These are phyloP conservation scores for Starmera caribaea DNA, from an alignment of 805 yeast species.

Conservation along the genomic window DNA sequence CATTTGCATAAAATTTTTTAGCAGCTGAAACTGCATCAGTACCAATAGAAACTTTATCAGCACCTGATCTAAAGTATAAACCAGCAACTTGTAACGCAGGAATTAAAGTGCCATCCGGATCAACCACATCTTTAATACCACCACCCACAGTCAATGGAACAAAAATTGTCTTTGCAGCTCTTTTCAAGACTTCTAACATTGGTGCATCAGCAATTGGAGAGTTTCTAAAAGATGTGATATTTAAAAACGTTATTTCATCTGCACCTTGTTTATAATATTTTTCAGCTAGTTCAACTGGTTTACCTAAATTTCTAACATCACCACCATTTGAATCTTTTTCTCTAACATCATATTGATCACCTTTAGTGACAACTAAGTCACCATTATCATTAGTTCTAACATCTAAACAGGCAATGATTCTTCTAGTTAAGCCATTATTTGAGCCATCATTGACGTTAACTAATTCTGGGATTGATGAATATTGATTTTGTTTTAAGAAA, in stretches of 20 bases:
- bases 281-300: slow-evolving; percentile 91
- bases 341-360: slow-evolving; percentile 96
- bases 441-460: slow-evolving; percentile 24
- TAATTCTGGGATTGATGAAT: slow-evolving; percentile 10
- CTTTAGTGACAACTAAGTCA: slow-evolving; percentile 95
- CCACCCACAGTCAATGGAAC: slow-evolving; percentile 99
- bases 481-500: slow-evolving; percentile 40
- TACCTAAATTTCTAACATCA: slow-evolving; percentile 86
- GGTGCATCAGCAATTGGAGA: slow-evolving; percentile 92
- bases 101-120: slow-evolving; percentile 69
- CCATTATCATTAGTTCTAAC: slow-evolving; percentile 94
- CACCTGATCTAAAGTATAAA: slow-evolving; percentile 90
- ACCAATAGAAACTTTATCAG: slow-evolving; percentile 97
- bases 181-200: slow-evolving; percentile 80
- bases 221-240: slow-evolving; percentile 91
- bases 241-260: slow-evolving; percentile 90
- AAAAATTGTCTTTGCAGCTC: slow-evolving; percentile 82
- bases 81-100: slow-evolving; percentile 90
- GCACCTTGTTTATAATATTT: slow-evolving; percentile 92
- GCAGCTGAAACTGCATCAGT: slow-evolving; percentile 94
- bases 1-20: slow-evolving; percentile 59
- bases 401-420: slow-evolving; percentile 93
- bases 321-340: slow-evolving; percentile 49
- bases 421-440: slow-evolving; percentile 66
- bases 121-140: slow-evolving; percentile 85